Evolutionary conservation across 208 protist species (phyloP).

Genomic region (Wallacemonas sp.): DNA sequence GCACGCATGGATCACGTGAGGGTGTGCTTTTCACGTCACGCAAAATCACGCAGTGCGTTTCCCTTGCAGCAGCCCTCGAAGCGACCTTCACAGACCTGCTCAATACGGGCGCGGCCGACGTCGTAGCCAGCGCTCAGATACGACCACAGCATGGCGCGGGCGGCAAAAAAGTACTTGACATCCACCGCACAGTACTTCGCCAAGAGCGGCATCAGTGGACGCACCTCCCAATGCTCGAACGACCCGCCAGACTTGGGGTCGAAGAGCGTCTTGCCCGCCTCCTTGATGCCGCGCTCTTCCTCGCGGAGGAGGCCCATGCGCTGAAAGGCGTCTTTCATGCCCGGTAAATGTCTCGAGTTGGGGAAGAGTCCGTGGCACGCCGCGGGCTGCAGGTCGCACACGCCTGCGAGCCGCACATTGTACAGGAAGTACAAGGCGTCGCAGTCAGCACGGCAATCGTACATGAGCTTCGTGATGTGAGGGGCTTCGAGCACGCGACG

Average conservation of each 20-base stretch:
- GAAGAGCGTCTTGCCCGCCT: conserved; percentile 40
- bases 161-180: conserved; percentile 63
- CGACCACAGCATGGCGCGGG: conserved; percentile 23
- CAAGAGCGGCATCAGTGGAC: conserved; percentile 43
- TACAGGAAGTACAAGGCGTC: conserved; percentile 59
- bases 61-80: conserved; percentile 21
- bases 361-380: conserved; percentile 32
- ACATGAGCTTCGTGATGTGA: conserved; percentile 59
- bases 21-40: no score
- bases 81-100: conserved; percentile 25
- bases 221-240: conserved; percentile 47
- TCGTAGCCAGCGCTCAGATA: conserved; percentile 22
- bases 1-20: no score
- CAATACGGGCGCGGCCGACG: conserved; percentile 25
- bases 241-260: conserved; percentile 40
- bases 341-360: conserved; percentile 21
- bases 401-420: conserved; percentile 32
- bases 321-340: conserved; percentile 51
- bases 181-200: conserved; percentile 61
- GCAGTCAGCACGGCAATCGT: conserved; percentile 62
- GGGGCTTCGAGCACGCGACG: conserved; percentile 32
- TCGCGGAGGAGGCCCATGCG: conserved; percentile 32
- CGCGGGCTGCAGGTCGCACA: conserved; percentile 55
- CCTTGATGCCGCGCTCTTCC: conserved; percentile 34
- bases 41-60: conserved; percentile 42